Conservation (phyloP, 2,329 filamentous ascomycete species). For the Annulohypoxylon truncatum region DNA sequence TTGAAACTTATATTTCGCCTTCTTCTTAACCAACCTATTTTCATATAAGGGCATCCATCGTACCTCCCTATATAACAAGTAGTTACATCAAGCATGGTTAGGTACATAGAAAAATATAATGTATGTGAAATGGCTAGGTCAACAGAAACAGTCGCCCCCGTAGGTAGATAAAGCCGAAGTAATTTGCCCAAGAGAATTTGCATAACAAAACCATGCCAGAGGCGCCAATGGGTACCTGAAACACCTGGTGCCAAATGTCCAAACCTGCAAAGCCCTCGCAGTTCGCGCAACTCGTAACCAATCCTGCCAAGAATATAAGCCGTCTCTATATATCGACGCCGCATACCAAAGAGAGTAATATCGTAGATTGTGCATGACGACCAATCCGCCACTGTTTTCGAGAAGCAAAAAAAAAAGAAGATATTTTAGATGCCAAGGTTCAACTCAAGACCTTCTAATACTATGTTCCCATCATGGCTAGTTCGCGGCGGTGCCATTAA, state of each 20-base stretch:
- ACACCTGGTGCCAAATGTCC: constrained; percentile 31
- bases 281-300: constrained; percentile 19
- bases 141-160: not conserved
- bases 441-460: constrained; percentile 44
- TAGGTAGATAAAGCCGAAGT: not conserved
- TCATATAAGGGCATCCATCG: constrained; percentile 8
- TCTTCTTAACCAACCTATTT: constrained; percentile 8
- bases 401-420: not conserved
- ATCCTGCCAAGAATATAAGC: constrained; percentile 20
- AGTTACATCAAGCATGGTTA: constrained; percentile 22
- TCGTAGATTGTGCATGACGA: constrained; percentile 12
- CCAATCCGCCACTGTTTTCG: not conserved
- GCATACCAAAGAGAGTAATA: constrained; percentile 17
- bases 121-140: constrained; percentile 10
- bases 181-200: constrained; percentile 19
- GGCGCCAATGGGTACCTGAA: constrained; percentile 13
- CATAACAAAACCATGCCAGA: constrained; percentile 13
- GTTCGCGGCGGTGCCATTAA: constrained; percentile 42
- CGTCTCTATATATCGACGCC: constrained; percentile 33
- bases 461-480: constrained; percentile 43
- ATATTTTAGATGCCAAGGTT: constrained; percentile 40
- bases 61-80: constrained; percentile 15
- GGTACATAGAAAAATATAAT: constrained; percentile 29
- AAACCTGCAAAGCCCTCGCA: constrained; percentile 10
- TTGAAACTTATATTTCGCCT: constrained; percentile 5